Conservation (phyloP, 2,329 filamentous ascomycete genomes). For the Sclerotiophoma versabilis region DNA sequence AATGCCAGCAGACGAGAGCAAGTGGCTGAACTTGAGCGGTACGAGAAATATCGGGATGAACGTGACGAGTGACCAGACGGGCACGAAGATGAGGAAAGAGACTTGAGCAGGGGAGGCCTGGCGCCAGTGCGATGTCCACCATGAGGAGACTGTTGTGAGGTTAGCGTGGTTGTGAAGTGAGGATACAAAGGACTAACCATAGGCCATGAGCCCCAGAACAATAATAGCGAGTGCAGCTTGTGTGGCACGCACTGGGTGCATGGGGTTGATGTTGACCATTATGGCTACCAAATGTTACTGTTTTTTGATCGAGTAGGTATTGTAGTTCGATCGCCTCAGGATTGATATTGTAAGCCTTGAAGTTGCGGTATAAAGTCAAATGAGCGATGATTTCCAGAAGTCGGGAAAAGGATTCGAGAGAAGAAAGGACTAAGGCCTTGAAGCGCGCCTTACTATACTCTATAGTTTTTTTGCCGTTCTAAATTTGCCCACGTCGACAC, state of each 20-base stretch:
- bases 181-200: conserved; percentile 61
- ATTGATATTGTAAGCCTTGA: background rate
- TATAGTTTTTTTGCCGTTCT: conserved; percentile 6
- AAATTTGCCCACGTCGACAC: conserved; percentile 10
- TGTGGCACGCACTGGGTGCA: conserved; percentile 69
- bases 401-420: background rate
- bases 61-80: conserved; percentile 73
- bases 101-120: conserved; percentile 63
- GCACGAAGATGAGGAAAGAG: conserved; percentile 81
- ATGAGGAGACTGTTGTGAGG: conserved; percentile 61
- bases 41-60: conserved; percentile 74
- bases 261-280: conserved; percentile 54
- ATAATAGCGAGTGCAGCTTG: conserved; percentile 75
- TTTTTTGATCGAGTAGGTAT: background rate
- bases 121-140: conserved; percentile 61
- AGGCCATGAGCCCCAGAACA: conserved; percentile 76
- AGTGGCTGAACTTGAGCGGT: conserved; percentile 63
- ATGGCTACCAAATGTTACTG: background rate
- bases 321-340: background rate
- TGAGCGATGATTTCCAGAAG: background rate
- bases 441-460: conserved; percentile 12
- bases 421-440: background rate
- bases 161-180: background rate
- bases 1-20: conserved; percentile 61
- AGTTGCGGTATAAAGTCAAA: background rate